Percentiles rank a stretch among this genome's conserved stretches.
phyloP scores from a whole-genome alignment of 805 yeast species.

The Metschnikowia gelsemii region DNA sequence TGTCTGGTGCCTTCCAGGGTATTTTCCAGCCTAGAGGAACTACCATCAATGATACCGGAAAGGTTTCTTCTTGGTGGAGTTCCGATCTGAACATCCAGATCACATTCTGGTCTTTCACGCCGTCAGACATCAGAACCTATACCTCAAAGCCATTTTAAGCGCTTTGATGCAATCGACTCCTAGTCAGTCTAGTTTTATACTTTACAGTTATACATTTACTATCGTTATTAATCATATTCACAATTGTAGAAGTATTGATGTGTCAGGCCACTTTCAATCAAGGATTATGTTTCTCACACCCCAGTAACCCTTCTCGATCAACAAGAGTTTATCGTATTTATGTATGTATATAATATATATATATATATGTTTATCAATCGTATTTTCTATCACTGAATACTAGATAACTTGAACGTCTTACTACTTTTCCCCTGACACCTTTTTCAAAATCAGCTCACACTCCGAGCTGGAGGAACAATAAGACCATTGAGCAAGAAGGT shows the following conservation, averaged over 20 bases:
- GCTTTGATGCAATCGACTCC: slow-evolving; percentile 1
- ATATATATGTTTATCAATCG: not conserved
- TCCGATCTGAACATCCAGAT: slow-evolving; percentile 23
- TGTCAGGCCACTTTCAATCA: too few relatives aligned
- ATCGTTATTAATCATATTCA: slow-evolving; percentile 4
- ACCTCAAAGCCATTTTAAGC: slow-evolving; percentile 50
- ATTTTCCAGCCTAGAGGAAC: slow-evolving; percentile 87
- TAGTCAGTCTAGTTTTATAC: slow-evolving; percentile 9
- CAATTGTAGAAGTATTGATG: not conserved
- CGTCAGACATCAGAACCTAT: slow-evolving; percentile 55
- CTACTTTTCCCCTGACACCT: slow-evolving; percentile 4
- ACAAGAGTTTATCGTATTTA: too few relatives aligned
- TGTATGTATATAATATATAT: too few relatives aligned
- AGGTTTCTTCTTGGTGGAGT: slow-evolving; percentile 24
- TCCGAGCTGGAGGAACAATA: slow-evolving; percentile 50
- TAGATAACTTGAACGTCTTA: not conserved
- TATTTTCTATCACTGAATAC: not conserved
- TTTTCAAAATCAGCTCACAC: slow-evolving; percentile 50
- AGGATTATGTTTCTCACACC: too few relatives aligned
- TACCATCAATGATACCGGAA: slow-evolving; percentile 81
- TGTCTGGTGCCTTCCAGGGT: slow-evolving; percentile 52
- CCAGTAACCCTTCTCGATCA: too few relatives aligned
- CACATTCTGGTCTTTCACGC: slow-evolving; percentile 50
- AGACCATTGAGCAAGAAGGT: slow-evolving; percentile 62
- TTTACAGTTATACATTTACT: slow-evolving; percentile 15